Evolutionary conservation across 2,329 filamentous ascomycete genomes (phyloP).

Genomic region (Microsporum audouinii): DNA sequence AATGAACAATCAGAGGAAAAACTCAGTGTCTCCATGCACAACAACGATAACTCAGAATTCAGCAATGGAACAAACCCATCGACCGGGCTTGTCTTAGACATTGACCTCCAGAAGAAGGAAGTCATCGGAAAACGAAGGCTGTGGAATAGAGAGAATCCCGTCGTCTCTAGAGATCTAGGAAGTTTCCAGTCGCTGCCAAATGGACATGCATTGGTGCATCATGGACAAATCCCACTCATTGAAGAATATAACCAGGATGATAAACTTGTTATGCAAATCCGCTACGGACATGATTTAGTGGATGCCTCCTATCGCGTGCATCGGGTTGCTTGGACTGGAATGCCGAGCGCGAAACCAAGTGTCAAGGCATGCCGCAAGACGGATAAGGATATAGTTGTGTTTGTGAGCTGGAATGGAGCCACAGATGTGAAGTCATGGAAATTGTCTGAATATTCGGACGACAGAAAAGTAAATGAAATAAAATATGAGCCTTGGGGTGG

Average conservation of each 20-base stretch:
- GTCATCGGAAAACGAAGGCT: conserved; percentile 4
- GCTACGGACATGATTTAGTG: conserved; percentile 4
- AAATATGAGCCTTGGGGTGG: conserved; percentile 2
- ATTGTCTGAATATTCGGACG: neutral
- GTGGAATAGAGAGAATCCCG: neutral
- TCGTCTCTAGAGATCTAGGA: conserved; percentile 6
- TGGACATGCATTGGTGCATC: conserved; percentile 6
- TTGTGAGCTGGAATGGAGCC: conserved; percentile 14
- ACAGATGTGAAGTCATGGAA: conserved; percentile 10
- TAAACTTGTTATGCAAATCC: conserved; percentile 6
- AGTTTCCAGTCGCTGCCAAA: conserved; percentile 8
- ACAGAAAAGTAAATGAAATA: neutral
- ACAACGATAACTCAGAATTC: conserved; percentile 9
- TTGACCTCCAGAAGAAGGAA: conserved; percentile 6
- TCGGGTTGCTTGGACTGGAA: conserved; percentile 6
- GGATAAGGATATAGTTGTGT: neutral
- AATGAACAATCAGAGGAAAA: neutral
- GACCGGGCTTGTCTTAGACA: conserved; percentile 10
- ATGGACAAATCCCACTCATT: conserved; percentile 9
- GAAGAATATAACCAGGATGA: conserved; percentile 10
- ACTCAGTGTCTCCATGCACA: conserved; percentile 5
- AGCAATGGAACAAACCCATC: conserved; percentile 2
- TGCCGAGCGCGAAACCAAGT: conserved; percentile 6
- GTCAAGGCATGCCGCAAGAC: conserved; percentile 6
- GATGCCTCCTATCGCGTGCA: conserved; percentile 3